Percentiles rank a stretch among this genome's conserved stretches.
Conservation (phyloP, 192 early-diverging fungal species). For the Coemansia sp. region DNA sequence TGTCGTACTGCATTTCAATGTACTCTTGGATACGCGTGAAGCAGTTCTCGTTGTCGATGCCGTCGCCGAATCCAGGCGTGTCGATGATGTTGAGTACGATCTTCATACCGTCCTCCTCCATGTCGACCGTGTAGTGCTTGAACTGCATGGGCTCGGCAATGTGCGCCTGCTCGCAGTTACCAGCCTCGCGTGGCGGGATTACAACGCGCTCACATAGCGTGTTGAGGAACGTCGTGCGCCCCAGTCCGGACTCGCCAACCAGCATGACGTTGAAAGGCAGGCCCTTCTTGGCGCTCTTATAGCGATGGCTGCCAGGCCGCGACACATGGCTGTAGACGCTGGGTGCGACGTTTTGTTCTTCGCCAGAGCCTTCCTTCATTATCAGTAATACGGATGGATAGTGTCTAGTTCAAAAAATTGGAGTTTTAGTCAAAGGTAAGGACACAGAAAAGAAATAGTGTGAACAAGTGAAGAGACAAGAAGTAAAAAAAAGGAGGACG, state of each 20-base stretch:
- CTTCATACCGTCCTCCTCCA: slow-evolving; percentile 98
- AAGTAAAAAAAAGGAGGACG: not conserved
- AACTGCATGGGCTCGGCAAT: slow-evolving; percentile 88
- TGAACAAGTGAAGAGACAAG: not conserved
- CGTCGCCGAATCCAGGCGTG: slow-evolving; percentile 98
- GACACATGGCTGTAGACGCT: slow-evolving; percentile 54
- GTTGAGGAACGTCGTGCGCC: slow-evolving; percentile 99
- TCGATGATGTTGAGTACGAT: slow-evolving; percentile 97
- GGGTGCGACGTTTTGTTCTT: slow-evolving; percentile 56
- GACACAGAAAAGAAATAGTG: not conserved
- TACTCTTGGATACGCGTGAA: slow-evolving; percentile 92
- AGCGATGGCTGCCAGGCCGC: slow-evolving; percentile 60
- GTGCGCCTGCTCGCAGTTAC: slow-evolving; percentile 73
- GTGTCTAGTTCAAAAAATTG: not conserved
- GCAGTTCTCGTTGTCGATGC: slow-evolving; percentile 91
- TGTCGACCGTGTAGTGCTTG: slow-evolving; percentile 85
- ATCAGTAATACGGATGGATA: not conserved
- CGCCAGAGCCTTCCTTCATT: slow-evolving; percentile 51
- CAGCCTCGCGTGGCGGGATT: slow-evolving; percentile 64
- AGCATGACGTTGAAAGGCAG: slow-evolving; percentile 98
- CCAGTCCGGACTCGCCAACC: slow-evolving; percentile 89
- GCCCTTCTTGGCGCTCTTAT: slow-evolving; percentile 96
- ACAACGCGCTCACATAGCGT: slow-evolving; percentile 87
- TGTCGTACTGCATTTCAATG: slow-evolving; percentile 92
- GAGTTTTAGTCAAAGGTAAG: not conserved